Evolutionary conservation across 2,329 filamentous ascomycete genomes (phyloP), one percentile per base, ranked within the genome.

Genomic region (Aquanectria penicillioides): DNA sequence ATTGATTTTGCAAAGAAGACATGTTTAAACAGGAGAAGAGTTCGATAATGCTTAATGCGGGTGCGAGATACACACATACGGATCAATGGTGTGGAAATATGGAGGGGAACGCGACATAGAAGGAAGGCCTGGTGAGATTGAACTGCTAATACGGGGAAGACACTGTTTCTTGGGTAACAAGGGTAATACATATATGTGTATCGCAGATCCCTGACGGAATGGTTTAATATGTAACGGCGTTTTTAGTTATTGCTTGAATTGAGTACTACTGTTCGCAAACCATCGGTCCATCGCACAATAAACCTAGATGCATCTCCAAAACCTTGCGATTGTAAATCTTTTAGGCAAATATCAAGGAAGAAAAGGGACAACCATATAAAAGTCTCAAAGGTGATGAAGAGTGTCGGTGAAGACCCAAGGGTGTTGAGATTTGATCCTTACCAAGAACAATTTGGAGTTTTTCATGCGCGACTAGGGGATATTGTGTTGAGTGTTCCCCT

Each of bases 171-270:
- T 20, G 17, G 15, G 25, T 29, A 23, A n/a, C 3, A 17, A 36
- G 20, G 33, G 50, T 25, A 41, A 49, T 55, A 51, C 44, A 51
- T 46, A 58, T 36, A 52, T 61, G 26, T 44, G 28, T 46, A 52
- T 53, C 34, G 18, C 22, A 29, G 22, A 26, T 41, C 26, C 18
- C 34, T n/a, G 22, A 51, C 5, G 17, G 34, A 43, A 44, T 20
- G 17, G 31, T 36, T 36, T 62, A 57, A 51, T 40, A 66, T 62
- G 58, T 61, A 61, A 20, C 59, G 48, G 37, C 5, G n/a, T 63
- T 57, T 61, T 51, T 37, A 57, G 40, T 65, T 34, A 34, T 9
- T 9, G 10, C 12, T 34, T n/a, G n/a, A n/a, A n/a, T n/a, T n/a
- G n/a, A n/a, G n/a, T n/a, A n/a, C n/a, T n/a, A n/a, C n/a, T n/a